Conservation (phyloP, 768 basidiomycete species). For the Phaffia tasmanica region DNA sequence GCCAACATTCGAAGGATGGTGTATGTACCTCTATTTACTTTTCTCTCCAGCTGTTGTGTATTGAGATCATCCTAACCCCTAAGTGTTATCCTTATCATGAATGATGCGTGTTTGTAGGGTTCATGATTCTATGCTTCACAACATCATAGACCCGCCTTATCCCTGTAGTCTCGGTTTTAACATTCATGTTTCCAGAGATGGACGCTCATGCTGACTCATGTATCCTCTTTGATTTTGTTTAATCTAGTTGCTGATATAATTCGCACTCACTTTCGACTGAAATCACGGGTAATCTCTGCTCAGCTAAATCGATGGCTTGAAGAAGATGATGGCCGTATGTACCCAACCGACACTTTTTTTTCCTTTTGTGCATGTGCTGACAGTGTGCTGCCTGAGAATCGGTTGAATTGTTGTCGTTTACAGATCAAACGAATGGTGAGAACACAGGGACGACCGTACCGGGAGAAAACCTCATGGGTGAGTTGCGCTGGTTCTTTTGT, state of each 20-base stretch:
- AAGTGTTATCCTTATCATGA: background rate
- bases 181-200: background rate
- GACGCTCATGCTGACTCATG: background rate
- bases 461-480: conserved; percentile 1
- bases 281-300: conserved; percentile 54
- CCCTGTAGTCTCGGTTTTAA: conserved; percentile 31
- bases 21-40: conserved; percentile 1
- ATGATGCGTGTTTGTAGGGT: background rate
- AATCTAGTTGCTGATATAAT: conserved; percentile 66
- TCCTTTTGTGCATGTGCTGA: background rate
- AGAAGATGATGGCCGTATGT: conserved; percentile 18
- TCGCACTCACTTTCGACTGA: conserved; percentile 79
- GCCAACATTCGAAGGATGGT: conserved; percentile 86
- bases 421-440: background rate
- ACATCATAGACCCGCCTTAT: conserved; percentile 67
- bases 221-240: background rate
- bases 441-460: background rate
- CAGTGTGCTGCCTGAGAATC: too few relatives aligned
- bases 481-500: background rate
- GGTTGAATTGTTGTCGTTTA: background rate
- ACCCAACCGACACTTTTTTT: background rate
- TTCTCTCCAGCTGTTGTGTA: conserved; percentile 26
- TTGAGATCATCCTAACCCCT: too few relatives aligned
- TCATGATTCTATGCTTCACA: conserved; percentile 36
- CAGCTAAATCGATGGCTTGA: conserved; percentile 71